Percentiles rank a stretch among this genome's conserved stretches.
phyloP scores from a whole-genome alignment of 345 rosid genomes.

The Eucalyptus sp. region DNA sequence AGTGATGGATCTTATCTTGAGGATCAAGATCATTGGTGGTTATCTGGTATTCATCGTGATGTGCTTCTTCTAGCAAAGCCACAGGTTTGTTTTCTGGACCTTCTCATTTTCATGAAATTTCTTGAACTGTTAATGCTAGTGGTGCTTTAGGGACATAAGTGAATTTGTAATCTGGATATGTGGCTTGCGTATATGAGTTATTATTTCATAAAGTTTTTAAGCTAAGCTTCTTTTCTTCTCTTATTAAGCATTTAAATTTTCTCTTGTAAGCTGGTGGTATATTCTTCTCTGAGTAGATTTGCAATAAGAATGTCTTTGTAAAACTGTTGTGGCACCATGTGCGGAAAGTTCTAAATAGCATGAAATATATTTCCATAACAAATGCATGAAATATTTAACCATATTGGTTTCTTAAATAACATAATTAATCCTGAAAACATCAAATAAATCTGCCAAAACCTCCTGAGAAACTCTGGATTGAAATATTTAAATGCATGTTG shows the following conservation, averaged over 20 bases:
- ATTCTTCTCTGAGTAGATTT: not conserved
- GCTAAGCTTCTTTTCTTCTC: not conserved
- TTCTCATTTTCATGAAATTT: not conserved
- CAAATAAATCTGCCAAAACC: not conserved
- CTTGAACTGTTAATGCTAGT: not conserved
- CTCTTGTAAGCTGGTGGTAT: not conserved
- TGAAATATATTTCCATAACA: not conserved
- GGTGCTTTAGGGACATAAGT: not conserved
- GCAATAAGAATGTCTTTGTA: not conserved
- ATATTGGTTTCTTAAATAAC: not conserved
- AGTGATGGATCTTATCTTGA: constrained; percentile 99
- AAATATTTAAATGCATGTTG: not conserved
- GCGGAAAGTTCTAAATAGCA: not conserved
- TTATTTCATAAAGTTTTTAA: not conserved
- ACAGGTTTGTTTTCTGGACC: constrained; percentile 33
- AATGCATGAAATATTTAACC: not conserved
- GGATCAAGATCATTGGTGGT: constrained; percentile 99
- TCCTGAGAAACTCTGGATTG: not conserved
- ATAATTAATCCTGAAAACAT: not conserved
- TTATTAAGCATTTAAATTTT: not conserved
- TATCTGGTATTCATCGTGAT: constrained; percentile 94
- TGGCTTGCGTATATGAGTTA: not conserved
- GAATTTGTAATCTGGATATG: not conserved
- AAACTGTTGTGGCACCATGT: not conserved
- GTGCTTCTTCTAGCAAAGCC: constrained; percentile 98